Percentiles rank a stretch among this genome's conserved stretches.
Conservation (phyloP, 192 early-diverging fungal species). For the Coemansia sp. region DNA sequence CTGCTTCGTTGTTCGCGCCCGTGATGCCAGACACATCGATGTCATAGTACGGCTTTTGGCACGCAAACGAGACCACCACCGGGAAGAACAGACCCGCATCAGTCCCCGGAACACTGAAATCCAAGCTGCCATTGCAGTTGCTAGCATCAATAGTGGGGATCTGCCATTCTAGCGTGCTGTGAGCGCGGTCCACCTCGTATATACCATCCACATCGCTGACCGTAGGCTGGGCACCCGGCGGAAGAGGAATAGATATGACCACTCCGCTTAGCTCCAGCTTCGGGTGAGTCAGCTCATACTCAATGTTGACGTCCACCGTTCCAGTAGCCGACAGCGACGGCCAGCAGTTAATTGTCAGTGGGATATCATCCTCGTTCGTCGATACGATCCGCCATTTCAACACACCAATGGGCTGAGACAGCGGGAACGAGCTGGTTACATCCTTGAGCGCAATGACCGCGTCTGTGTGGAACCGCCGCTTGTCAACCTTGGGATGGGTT, state of each 20-base stretch:
- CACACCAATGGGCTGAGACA: slow-evolving; percentile 79
- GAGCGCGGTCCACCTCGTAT: slow-evolving; percentile 73
- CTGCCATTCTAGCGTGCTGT: slow-evolving; percentile 81
- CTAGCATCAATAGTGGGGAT: slow-evolving; percentile 67
- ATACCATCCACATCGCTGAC: slow-evolving; percentile 81
- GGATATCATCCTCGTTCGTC: slow-evolving; percentile 79
- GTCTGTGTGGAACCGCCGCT: slow-evolving; percentile 72
- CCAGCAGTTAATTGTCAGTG: slow-evolving; percentile 94
- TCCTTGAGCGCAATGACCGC: slow-evolving; percentile 80
- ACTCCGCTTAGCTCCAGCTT: slow-evolving; percentile 84
- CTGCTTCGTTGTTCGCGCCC: slow-evolving; percentile 28
- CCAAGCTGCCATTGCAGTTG: slow-evolving; percentile 74
- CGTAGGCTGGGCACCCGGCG: slow-evolving; percentile 69
- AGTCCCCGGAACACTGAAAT: slow-evolving; percentile 78
- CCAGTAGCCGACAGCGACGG: slow-evolving; percentile 87
- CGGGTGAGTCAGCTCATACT: slow-evolving; percentile 84
- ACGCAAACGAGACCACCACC: slow-evolving; percentile 66
- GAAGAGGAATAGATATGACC: slow-evolving; percentile 84
- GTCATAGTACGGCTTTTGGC: slow-evolving; percentile 71
- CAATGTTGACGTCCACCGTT: slow-evolving; percentile 91
- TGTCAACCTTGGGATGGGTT: slow-evolving; percentile 99
- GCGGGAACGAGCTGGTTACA: slow-evolving; percentile 77
- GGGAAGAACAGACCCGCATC: slow-evolving; percentile 60
- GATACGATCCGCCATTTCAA: slow-evolving; percentile 88
- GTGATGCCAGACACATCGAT: slow-evolving; percentile 61